Conservation (phyloP, 2,329 filamentous ascomycete genomes). For the Chaetomium globosum region DNA sequence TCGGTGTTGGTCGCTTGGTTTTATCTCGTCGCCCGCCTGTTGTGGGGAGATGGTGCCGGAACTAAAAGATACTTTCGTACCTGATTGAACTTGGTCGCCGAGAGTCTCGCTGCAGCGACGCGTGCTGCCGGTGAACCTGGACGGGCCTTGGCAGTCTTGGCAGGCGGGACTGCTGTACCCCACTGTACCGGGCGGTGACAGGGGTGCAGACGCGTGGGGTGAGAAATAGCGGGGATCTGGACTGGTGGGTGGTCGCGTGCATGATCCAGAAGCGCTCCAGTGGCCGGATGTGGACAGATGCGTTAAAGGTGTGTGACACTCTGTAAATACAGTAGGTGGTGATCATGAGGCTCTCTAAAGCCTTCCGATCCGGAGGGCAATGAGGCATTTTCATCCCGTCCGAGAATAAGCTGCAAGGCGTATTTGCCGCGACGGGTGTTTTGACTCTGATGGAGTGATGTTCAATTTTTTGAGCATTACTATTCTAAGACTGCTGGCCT, state of each 20-base stretch:
- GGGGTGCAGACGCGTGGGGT: constrained; percentile 6
- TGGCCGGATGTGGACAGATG: neutral
- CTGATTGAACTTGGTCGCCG: neutral
- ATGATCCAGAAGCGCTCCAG: neutral
- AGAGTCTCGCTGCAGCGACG: constrained; percentile 1
- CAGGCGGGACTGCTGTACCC: neutral
- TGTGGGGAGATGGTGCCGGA: neutral
- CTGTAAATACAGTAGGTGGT: neutral
- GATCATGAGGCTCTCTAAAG: constrained; percentile 1
- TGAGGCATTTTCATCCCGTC: neutral
- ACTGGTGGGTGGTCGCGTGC: constrained; percentile 16
- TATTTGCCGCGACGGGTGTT: neutral
- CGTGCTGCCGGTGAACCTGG: neutral
- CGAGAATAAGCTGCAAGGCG: neutral
- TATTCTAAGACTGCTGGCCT: neutral
- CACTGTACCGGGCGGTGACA: constrained; percentile 7
- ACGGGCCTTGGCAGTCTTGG: constrained; percentile 8
- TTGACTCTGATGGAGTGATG: neutral
- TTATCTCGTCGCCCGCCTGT: neutral
- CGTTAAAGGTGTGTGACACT: constrained; percentile 9
- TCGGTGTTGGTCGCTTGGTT: neutral
- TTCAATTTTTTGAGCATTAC: neutral
- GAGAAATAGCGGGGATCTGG: neutral
- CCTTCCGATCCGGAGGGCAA: neutral
- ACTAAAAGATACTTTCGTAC: neutral